Percentiles rank a stretch among this genome's conserved stretches.
Conservation (phyloP, 352 stramenopile genomes). For the Phytophthora europaea region DNA sequence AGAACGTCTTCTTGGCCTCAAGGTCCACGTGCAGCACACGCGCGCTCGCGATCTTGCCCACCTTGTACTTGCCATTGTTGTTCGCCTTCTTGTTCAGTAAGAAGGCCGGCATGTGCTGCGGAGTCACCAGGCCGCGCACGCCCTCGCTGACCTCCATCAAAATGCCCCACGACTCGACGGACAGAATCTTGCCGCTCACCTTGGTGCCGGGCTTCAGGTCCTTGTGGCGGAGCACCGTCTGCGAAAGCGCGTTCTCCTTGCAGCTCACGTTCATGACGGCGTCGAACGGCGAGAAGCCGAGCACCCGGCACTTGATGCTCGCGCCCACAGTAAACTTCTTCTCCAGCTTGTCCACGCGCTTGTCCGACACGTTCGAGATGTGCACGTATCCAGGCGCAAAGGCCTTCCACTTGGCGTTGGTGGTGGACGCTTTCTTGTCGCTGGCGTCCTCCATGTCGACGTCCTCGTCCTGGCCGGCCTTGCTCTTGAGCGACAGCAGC, state of each 20-base stretch:
- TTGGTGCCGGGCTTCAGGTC: constrained; percentile 82
- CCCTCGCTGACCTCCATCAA: constrained; percentile 89
- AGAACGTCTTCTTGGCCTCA: constrained; percentile 93
- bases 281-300: constrained; percentile 90
- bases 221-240: constrained; percentile 83
- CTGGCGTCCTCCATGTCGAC: constrained; percentile 61
- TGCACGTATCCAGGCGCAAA: constrained; percentile 90
- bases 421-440: constrained; percentile 36
- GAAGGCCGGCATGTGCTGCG: constrained; percentile 84
- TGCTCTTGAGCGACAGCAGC: constrained; percentile 78
- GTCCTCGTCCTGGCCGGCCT: constrained; percentile 33
- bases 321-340: constrained; percentile 84
- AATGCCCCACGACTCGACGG: constrained; percentile 86
- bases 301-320: constrained; percentile 75
- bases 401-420: constrained; percentile 79
- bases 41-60: constrained; percentile 80
- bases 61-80: constrained; percentile 79
- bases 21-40: constrained; percentile 88
- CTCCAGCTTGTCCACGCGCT: constrained; percentile 89
- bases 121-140: constrained; percentile 78
- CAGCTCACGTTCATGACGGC: constrained; percentile 86
- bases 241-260: constrained; percentile 78
- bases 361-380: constrained; percentile 89
- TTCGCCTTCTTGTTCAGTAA: constrained; percentile 72
- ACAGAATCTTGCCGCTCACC: constrained; percentile 84